A percentile compares a stretch with the other conserved stretches of the same genome.
phyloP scores from a whole-genome alignment of 345 rosid species.

The Eucalyptus microcorys region DNA sequence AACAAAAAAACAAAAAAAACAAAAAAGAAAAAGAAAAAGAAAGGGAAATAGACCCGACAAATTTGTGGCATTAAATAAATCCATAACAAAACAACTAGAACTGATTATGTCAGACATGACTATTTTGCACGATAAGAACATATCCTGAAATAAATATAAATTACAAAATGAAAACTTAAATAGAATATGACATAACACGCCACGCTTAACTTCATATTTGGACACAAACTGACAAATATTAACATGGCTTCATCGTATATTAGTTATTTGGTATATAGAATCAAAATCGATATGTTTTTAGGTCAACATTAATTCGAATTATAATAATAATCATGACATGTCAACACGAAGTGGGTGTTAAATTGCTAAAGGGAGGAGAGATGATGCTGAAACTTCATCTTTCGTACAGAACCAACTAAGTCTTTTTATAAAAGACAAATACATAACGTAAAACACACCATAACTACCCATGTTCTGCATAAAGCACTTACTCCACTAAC shows the following conservation, averaged over 20 bases:
- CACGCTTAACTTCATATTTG: background rate
- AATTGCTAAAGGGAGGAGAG: no score
- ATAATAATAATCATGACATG: background rate
- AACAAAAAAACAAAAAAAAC: no score
- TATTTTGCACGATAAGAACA: background rate
- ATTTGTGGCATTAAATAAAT: background rate
- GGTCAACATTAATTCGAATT: background rate
- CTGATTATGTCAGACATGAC: rapidly evolving
- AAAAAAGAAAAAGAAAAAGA: no score
- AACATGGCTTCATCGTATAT: background rate
- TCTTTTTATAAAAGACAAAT: no score
- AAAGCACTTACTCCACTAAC: no score
- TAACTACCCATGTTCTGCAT: no score
- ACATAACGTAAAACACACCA: no score
- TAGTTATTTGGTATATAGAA: background rate
- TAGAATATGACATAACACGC: rapidly evolving
- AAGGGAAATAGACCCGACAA: background rate
- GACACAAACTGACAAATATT: background rate
- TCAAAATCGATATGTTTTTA: background rate
- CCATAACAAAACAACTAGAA: background rate
- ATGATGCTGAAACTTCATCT: no score
- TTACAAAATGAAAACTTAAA: background rate
- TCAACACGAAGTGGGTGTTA: background rate
- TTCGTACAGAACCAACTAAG: no score
- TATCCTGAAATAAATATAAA: background rate